Evolutionary conservation across 306 rosid genomes (phyloP).

Genomic region (Lathyrus sativus): DNA sequence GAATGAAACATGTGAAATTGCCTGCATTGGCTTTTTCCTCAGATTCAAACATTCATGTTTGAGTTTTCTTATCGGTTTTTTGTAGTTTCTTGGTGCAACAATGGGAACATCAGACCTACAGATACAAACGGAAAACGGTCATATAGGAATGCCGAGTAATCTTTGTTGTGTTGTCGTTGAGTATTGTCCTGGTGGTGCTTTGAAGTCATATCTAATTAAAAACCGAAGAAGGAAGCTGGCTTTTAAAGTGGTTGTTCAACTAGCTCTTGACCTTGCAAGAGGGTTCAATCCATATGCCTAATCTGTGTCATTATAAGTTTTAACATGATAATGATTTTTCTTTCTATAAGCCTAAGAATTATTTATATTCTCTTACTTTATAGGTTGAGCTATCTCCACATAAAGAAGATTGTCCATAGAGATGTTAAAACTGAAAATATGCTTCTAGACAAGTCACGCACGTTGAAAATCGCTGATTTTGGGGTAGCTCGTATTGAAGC

Average conservation of each 20-base stretch:
- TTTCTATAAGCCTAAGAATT: slow-evolving; percentile 32
- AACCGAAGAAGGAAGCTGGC: slow-evolving; percentile 93
- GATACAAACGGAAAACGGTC: slow-evolving; percentile 87
- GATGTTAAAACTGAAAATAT: slow-evolving; percentile 98
- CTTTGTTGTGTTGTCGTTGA: slow-evolving; percentile 93
- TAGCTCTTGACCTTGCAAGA: slow-evolving; percentile 96
- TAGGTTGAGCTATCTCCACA: slow-evolving; percentile 95
- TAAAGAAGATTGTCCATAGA: slow-evolving; percentile 86
- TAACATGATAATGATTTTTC: slow-evolving; percentile 16
- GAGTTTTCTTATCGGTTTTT: slow-evolving; percentile 38
- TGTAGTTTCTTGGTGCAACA: slow-evolving; percentile 94
- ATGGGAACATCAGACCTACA: slow-evolving; percentile 88
- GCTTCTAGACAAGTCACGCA: slow-evolving; percentile 94
- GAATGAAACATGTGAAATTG: slow-evolving; percentile 17
- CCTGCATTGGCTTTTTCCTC: slow-evolving; percentile 21
- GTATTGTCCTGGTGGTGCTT: slow-evolving; percentile 98
- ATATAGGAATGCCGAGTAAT: slow-evolving; percentile 93
- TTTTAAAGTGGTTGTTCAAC: slow-evolving; percentile 94
- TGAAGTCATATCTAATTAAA: slow-evolving; percentile 95
- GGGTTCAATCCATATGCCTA: slow-evolving; percentile 67
- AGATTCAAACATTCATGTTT: slow-evolving; percentile 15
- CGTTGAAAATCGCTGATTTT: slow-evolving; percentile 89
- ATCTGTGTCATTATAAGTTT: slow-evolving; percentile 42
- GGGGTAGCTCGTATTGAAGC: slow-evolving; percentile 99
- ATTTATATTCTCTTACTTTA: slow-evolving; percentile 6